These are phyloP conservation scores for Tolypocladium ophioglossoides DNA, from an alignment of 2,329 filamentous ascomycete species.

Conservation along the genomic window DNA sequence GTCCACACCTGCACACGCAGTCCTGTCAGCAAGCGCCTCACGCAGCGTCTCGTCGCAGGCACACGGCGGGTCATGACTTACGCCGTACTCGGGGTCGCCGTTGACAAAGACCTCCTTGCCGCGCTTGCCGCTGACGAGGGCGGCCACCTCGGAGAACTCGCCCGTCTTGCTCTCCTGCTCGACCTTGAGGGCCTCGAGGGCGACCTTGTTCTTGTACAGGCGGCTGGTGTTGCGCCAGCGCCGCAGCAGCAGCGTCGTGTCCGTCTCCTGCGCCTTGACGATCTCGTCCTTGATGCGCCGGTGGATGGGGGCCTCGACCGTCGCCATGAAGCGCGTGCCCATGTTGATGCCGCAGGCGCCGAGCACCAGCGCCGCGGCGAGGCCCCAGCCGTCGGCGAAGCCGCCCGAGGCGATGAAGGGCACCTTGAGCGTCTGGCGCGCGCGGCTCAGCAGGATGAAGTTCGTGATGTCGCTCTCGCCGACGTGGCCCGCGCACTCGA, in stretches of 20 bases:
- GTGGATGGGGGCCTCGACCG: constrained; percentile 86
- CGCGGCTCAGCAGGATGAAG: constrained; percentile 76
- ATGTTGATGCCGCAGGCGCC: constrained; percentile 96
- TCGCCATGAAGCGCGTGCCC: constrained; percentile 97
- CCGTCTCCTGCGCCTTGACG: constrained; percentile 76
- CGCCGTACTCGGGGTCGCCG: constrained; percentile 82
- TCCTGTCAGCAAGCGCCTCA: constrained; percentile 5
- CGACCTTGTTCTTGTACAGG: constrained; percentile 84
- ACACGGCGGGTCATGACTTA: constrained; percentile 35
- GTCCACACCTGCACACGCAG: constrained; percentile 68
- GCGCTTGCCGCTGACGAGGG: constrained; percentile 80
- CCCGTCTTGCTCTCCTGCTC: constrained; percentile 75
- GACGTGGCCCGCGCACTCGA: constrained; percentile 89
- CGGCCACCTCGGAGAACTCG: constrained; percentile 82
- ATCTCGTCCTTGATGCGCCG: constrained; percentile 89
- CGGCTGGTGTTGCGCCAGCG: constrained; percentile 90
- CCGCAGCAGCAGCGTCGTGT: constrained; percentile 79
- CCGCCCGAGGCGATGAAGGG: constrained; percentile 95
- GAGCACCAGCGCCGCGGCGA: constrained; percentile 81
- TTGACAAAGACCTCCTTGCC: constrained; percentile 87
- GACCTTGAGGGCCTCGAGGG: constrained; percentile 67
- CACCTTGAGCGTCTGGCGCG: constrained; percentile 70
- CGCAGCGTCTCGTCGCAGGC: not conserved
- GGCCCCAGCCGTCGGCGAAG: constrained; percentile 87
- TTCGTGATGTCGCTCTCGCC: constrained; percentile 83